A percentile compares a stretch with the other conserved stretches of the same genome.
Conservation (phyloP, 345 rosid genomes). For the Cardiospermum halicacabum region DNA sequence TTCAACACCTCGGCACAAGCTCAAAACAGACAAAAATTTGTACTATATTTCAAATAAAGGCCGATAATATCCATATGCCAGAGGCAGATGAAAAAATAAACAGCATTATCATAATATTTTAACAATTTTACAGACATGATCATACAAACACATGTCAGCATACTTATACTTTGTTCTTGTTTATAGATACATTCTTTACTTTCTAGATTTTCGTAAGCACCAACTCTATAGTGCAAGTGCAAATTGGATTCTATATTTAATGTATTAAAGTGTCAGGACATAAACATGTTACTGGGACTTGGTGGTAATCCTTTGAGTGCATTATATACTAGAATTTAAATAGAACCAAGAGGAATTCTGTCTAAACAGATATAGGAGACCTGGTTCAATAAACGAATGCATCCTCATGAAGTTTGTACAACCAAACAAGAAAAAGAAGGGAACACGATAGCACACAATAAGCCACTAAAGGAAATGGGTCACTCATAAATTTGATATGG, state of each 20-base stretch:
- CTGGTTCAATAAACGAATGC: no score
- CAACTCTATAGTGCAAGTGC: no score
- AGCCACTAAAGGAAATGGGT: no score
- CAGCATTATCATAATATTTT: neutral
- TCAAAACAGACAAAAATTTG: neutral
- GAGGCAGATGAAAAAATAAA: neutral
- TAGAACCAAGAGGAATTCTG: no score
- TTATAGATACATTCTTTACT: no score
- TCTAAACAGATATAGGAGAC: no score
- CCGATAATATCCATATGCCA: neutral
- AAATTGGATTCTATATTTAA: neutral
- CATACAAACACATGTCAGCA: neutral
- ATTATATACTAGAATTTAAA: neutral
- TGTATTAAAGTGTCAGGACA: neutral
- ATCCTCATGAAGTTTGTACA: no score
- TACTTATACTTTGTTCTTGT: no score
- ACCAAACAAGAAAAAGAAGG: no score
- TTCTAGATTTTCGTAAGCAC: no score
- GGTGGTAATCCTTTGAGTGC: neutral
- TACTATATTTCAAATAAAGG: neutral
- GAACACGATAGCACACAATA: no score
- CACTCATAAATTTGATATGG: no score
- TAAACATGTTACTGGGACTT: neutral
- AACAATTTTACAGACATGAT: neutral
- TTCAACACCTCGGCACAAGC: neutral